phyloP scores from a whole-genome alignment of 2,329 filamentous ascomycete genomes.

The Fusarium sp. region DNA sequence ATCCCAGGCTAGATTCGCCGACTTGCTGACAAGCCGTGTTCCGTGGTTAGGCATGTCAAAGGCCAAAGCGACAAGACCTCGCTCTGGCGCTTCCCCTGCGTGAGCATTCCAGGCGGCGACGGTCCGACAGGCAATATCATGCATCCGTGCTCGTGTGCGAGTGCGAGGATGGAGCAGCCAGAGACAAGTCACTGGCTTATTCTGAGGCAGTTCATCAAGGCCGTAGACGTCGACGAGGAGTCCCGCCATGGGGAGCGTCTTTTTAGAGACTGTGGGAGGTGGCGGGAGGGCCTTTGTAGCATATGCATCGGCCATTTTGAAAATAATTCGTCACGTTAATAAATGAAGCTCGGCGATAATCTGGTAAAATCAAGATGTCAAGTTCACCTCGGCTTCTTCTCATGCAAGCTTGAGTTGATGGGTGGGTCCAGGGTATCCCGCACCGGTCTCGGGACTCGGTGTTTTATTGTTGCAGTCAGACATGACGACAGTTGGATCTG shows the following conservation, averaged over 20 bases:
- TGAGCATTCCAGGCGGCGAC: constrained; percentile 75
- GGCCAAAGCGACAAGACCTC: constrained; percentile 81
- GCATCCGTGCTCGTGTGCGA: constrained; percentile 79
- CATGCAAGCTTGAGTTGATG: neutral
- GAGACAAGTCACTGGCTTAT: constrained; percentile 76
- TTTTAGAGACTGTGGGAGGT: constrained; percentile 68
- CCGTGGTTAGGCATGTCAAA: constrained; percentile 98
- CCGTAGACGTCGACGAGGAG: constrained; percentile 85
- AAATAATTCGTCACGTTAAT: neutral
- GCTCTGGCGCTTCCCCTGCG: constrained; percentile 39
- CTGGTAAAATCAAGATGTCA: neutral
- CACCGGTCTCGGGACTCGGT: neutral
- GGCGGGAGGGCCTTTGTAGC: constrained; percentile 52
- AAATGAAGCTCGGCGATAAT: neutral
- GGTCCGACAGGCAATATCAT: constrained; percentile 74
- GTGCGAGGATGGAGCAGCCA: constrained; percentile 91
- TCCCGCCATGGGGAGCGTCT: constrained; percentile 79
- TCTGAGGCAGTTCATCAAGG: constrained; percentile 74
- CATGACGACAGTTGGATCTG: neutral
- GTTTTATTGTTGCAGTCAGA: neutral
- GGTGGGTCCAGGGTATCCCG: constrained; percentile 36
- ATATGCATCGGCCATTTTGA: constrained; percentile 45
- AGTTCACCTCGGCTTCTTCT: neutral
- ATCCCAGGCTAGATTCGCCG: constrained; percentile 83
- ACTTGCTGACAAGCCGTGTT: constrained; percentile 71